Evolutionary conservation across 257 asterid genomes (phyloP), one percentile per base, ranked within the genome.

Genomic region (Ajuga chamaepitys): DNA sequence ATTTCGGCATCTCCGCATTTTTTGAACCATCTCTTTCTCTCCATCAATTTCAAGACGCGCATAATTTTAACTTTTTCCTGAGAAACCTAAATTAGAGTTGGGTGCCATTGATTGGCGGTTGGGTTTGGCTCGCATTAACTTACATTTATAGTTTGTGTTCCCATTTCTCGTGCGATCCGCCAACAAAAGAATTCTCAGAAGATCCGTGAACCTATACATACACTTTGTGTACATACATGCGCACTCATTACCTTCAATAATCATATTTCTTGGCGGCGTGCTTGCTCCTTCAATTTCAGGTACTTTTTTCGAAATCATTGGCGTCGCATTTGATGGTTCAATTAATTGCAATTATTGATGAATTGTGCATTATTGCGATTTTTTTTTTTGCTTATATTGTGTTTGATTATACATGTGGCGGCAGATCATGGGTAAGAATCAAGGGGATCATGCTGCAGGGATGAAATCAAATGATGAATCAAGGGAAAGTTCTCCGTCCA

Each of bases 391-490:
- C 28, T 35, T 1, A 58, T 51, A 48, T 57, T 68, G 62, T 69
- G 72, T 28, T 65, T 57, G 66, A 47, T 71, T 21, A 55, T 60
- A 64, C 16, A 20, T 68, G 66, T 74, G 66, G 45, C 57, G 47
- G 32, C 16, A 71, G 82, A 80, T 42, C 42, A 93, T 93, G 97
- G 87, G 76, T 5, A 80, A 70, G 71, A 72, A 55, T 45, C 68
- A 67, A 34, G 70, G 54, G 60, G 65, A 80, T 74, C 14, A 46
- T 55, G 80, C 51, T 22, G 80, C 44, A 25, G 18, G 37, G 34
- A 70, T 37, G 86, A 59, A n/a, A 70, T 75, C 83, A 17, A 42
- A 13, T 51, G 95, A 77, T 42, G 57, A 68, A 44, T 75, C 74
- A 62, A 54, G 55, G 45, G 50, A 32, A 45, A 1, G 26, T 61